These are phyloP conservation scores for Aspergillus kassunensis DNA, from an alignment of 495 filamentous ascomycete species.

Conservation along the genomic window DNA sequence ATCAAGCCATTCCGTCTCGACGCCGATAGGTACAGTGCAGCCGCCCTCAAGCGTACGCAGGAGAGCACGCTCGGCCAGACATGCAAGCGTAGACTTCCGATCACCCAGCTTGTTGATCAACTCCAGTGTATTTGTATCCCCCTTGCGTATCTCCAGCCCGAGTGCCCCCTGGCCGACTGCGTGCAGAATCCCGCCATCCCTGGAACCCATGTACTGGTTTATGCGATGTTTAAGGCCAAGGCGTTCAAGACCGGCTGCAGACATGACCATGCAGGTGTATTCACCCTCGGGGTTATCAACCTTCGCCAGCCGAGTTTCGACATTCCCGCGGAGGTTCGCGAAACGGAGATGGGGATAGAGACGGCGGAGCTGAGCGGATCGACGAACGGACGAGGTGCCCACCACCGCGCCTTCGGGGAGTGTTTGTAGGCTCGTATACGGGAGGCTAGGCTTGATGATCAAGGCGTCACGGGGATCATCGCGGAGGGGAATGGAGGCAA, in stretches of 20 bases:
- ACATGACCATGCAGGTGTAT: conserved; percentile 69
- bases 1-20: conserved; percentile 34
- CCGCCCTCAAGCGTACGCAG: conserved; percentile 80
- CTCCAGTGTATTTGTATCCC: conserved; percentile 49
- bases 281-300: conserved; percentile 60
- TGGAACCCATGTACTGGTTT: conserved; percentile 58
- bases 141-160: conserved; percentile 66
- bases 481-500: conserved; percentile 63
- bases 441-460: conserved; percentile 28
- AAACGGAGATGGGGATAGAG: conserved; percentile 63
- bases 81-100: conserved; percentile 49
- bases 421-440: conserved; percentile 52
- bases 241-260: conserved; percentile 68
- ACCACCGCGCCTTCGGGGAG: conserved; percentile 68
- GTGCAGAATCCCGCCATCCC: conserved; percentile 64
- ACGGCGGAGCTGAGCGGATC: conserved; percentile 68
- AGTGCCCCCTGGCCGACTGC: conserved; percentile 84
- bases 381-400: conserved; percentile 73
- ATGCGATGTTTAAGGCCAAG: conserved; percentile 60
- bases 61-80: conserved; percentile 65
- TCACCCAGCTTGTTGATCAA: conserved; percentile 52
- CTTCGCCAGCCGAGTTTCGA: conserved; percentile 72
- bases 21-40: conserved; percentile 81
- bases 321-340: conserved; percentile 72
- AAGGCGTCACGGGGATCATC: conserved; percentile 45